Base-by-base conservation (phyloP, 2,329 filamentous ascomycete species). In the Elsinoe arachidis region DNA sequence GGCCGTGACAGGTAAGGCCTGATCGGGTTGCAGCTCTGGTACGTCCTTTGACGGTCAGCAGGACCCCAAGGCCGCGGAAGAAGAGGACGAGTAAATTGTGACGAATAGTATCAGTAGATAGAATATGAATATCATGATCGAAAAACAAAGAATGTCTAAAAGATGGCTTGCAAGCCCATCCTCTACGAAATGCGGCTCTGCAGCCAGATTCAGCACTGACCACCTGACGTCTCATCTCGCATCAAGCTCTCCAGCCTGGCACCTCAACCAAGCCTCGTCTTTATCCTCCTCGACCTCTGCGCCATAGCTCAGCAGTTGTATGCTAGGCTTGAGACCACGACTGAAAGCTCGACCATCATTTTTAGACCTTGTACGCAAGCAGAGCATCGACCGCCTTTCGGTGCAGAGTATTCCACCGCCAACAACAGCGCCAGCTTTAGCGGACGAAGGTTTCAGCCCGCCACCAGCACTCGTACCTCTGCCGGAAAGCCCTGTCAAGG, bases 301-400 rank as follows among this genome's bases (percentile, higher is more conserved):
- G 37, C 33, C 2, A 9, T 21, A 53, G 56, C 23, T 47, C 54
- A n/a, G 41, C 23, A 30, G 15, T 56, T 68, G 67, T 57, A 70
- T 70, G 68, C 63, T 83, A 68, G 80, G 80, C 67, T 69, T 82
- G 64, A 75, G 80, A 67, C 81, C 79, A 68, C 77, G 76, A 69
- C 71, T 85, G 62, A 79, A 75, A 75, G 72, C 76, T 68, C 80
- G 81, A 63, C 79, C 81, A 55, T 86, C 82, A 53, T 73, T 86
- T 62, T 75, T 83, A 68, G 81, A 86, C 66, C 76, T 86, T 64
- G 76, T 86, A 63, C 71, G 72, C 59, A 73, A 74, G 64, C 72
- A 74, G 62, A 75, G 75, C 64, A 74, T 77, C 61, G 74, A 78
- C 61, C 68, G 71, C 58, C 67, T 74, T 67, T 76, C 75, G 61